A percentile compares a stretch with the other conserved stretches of the same genome.
Evolutionary conservation across 164 flowering plant genomes (phyloP).

Genomic region (Macadamia integrifolia): DNA sequence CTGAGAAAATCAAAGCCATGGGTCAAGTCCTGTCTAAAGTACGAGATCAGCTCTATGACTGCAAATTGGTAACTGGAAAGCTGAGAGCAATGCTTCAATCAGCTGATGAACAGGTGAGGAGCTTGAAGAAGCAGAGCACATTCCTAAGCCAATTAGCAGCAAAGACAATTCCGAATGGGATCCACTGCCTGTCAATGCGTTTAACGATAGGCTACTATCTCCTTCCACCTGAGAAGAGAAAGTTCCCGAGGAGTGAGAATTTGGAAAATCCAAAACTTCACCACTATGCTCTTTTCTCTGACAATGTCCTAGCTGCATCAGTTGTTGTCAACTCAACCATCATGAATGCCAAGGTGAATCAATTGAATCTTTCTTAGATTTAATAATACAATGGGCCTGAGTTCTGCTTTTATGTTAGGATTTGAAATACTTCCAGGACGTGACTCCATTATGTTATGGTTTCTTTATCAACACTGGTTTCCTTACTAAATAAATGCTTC

Average conservation of each 20-base stretch:
- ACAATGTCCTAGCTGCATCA: conserved; percentile 20
- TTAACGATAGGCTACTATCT: conserved; percentile 89
- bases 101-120: conserved; percentile 93
- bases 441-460: background rate
- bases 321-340: conserved; percentile 21
- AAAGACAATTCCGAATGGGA: conserved; percentile 92
- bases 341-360: conserved; percentile 50
- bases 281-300: conserved; percentile 20
- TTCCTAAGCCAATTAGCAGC: conserved; percentile 96
- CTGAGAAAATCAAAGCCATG: conserved; percentile 79
- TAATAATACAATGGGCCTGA: background rate
- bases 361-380: background rate
- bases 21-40: conserved; percentile 88
- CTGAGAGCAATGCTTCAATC: conserved; percentile 98
- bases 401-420: background rate
- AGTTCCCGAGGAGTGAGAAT: conserved; percentile 84
- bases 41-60: conserved; percentile 76
- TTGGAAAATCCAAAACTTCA: conserved; percentile 17
- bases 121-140: conserved; percentile 97
- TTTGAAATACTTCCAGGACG: background rate
- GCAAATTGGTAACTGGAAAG: conserved; percentile 83
- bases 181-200: conserved; percentile 95
- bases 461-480: background rate
- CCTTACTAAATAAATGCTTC: background rate
- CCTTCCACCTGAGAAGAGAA: conserved; percentile 78